Percentiles rank a stretch among this genome's conserved stretches.
Evolutionary conservation across 75 land plant genomes (phyloP).

Genomic region (Selaginella moellendorffii): DNA sequence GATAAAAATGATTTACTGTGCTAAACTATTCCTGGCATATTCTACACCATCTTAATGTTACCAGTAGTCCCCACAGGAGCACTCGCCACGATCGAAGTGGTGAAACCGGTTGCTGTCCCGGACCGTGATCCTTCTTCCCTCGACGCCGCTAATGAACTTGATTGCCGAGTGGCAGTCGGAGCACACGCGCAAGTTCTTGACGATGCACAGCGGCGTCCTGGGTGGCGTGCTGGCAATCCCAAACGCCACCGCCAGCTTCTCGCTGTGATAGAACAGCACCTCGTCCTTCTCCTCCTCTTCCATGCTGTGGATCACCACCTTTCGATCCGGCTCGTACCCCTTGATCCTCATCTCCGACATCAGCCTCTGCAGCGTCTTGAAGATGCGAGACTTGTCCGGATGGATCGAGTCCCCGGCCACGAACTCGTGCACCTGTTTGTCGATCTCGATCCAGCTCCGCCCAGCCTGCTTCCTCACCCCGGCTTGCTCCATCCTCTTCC

Average conservation of each 20-base stretch:
- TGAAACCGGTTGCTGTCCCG: conserved; percentile 17
- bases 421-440: not conserved
- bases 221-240: conserved; percentile 22
- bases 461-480: conserved; percentile 1
- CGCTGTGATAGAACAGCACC: conserved; percentile 30
- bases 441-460: conserved; percentile 5
- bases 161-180: no score
- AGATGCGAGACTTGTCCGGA: conserved; percentile 8
- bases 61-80: conserved; percentile 16
- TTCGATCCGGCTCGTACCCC: not conserved
- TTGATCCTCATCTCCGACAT: conserved; percentile 1
- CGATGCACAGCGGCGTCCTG: conserved; percentile 20
- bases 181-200: not conserved
- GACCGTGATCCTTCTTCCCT: conserved; percentile 2
- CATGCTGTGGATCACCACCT: conserved; percentile 16
- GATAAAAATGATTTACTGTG: no score
- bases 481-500: not conserved
- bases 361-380: conserved; percentile 2
- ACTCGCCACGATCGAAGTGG: no score
- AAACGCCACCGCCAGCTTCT: conserved; percentile 38
- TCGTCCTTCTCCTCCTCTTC: conserved; percentile 28
- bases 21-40: no score
- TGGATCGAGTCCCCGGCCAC: conserved; percentile 5
- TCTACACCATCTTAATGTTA: no score
- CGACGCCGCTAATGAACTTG: no score